These are phyloP conservation scores for Penicillium sp. DNA, from an alignment of 2,329 filamentous ascomycete genomes.

Conservation along the genomic window DNA sequence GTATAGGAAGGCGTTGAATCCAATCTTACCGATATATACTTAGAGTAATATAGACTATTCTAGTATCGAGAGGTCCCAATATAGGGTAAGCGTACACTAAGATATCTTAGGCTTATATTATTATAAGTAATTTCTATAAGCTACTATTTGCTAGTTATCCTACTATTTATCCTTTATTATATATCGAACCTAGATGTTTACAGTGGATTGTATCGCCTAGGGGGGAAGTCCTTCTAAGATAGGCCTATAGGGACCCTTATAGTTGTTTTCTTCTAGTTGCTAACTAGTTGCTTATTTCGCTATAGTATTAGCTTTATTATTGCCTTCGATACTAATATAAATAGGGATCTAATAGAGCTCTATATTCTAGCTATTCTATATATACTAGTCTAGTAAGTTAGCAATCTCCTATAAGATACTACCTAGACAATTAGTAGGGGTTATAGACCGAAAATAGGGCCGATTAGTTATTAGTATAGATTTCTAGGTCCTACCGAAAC, in stretches of 20 bases:
- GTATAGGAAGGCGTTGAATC: slow-evolving; percentile 8
- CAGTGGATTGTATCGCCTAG: too few species aligned
- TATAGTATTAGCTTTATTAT: not conserved
- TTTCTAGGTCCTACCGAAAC: not conserved
- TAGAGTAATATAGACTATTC: slow-evolving; percentile 22
- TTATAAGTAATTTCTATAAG: slow-evolving; percentile 15
- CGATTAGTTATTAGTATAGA: slow-evolving; percentile 9
- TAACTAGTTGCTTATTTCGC: slow-evolving; percentile 3
- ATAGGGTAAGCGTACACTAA: too few species aligned
- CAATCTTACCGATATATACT: slow-evolving; percentile 22
- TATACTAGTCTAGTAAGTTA: not conserved
- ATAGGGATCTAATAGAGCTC: slow-evolving; percentile 6
- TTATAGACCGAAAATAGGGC: slow-evolving; percentile 6
- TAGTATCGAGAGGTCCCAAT: too few species aligned
- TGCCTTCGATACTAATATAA: slow-evolving; percentile 3
- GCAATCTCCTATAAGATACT: slow-evolving; percentile 4
- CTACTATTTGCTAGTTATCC: slow-evolving; percentile 10
- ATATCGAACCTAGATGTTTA: too few species aligned
- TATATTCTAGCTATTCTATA: not conserved
- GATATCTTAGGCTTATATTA: too few species aligned
- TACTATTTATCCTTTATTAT: slow-evolving; percentile 20
- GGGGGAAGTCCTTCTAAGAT: too few species aligned
- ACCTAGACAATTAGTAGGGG: slow-evolving; percentile 5
- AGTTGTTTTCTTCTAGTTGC: not conserved
- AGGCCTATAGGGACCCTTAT: slow-evolving; percentile 8